Percentiles rank a stretch among this genome's conserved stretches.
Evolutionary conservation across 208 protist genomes (phyloP).

Genomic region (Wallacemonas sp.): DNA sequence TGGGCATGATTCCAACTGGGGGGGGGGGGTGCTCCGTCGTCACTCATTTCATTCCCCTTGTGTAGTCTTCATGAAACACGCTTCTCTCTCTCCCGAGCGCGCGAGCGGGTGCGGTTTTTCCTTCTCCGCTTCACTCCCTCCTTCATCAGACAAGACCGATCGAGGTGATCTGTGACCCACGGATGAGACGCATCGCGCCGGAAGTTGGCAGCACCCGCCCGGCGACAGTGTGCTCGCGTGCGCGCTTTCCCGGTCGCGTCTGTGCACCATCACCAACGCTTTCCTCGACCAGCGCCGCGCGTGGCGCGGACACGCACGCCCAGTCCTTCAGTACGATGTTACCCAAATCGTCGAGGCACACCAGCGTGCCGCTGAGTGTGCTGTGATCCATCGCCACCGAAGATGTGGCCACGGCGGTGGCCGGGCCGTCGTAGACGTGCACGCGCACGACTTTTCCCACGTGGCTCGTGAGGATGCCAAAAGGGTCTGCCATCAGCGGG

Average conservation of each 20-base stretch:
- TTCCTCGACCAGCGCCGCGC: not conserved
- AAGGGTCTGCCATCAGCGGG: conserved; percentile 46
- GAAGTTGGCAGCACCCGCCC: not conserved
- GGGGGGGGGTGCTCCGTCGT: no score
- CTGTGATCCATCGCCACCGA: conserved; percentile 8
- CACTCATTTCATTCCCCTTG: no score
- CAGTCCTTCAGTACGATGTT: conserved; percentile 63
- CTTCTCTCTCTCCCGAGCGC: no score
- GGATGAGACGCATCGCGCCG: conserved; percentile 47
- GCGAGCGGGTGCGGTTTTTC: no score
- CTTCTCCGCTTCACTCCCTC: no score
- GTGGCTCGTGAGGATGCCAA: conserved; percentile 43
- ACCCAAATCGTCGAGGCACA: conserved; percentile 66
- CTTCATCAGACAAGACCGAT: conserved; percentile 18
- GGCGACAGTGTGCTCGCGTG: conserved; percentile 17
- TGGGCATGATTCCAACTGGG: not conserved
- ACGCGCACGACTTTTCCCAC: conserved; percentile 40
- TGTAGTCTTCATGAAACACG: no score
- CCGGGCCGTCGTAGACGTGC: conserved; percentile 20
- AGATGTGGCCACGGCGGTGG: not conserved
- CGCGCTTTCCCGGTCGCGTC: not conserved
- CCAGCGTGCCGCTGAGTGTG: conserved; percentile 34
- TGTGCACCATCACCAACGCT: not conserved
- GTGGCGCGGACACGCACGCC: conserved; percentile 8
- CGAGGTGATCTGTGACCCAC: conserved; percentile 42